These are phyloP conservation scores for Medicago lupulina DNA, from an alignment of 306 rosid genomes.

Conservation along the genomic window DNA sequence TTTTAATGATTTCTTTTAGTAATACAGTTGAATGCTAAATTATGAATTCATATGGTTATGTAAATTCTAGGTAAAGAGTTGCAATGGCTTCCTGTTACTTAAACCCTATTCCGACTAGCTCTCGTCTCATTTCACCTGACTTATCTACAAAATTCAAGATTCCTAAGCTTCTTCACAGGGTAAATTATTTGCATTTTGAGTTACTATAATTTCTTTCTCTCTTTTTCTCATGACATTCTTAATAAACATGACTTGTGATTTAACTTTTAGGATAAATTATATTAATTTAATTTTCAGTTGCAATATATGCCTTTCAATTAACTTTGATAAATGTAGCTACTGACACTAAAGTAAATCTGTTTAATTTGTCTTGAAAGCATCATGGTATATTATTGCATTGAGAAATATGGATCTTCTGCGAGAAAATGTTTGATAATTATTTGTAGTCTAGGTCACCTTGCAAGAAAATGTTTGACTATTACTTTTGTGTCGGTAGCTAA, in stretches of 20 bases:
- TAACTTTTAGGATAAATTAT: too few species aligned
- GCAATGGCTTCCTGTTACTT: constrained; percentile 65
- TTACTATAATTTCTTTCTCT: background rate
- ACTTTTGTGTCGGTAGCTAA: too few species aligned
- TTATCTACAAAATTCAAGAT: constrained; percentile 50
- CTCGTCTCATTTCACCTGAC: constrained; percentile 50
- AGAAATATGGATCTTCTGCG: background rate
- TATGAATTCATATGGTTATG: constrained; percentile 29
- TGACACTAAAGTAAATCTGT: background rate
- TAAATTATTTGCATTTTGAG: constrained; percentile 38
- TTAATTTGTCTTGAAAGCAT: background rate
- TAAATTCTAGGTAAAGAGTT: constrained; percentile 45
- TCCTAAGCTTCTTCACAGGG: constrained; percentile 63
- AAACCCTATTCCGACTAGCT: constrained; percentile 51
- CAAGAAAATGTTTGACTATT: too few species aligned
- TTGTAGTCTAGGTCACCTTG: too few species aligned
- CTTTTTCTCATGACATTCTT: constrained; percentile 4
- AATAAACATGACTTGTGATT: background rate
- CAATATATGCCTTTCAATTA: constrained; percentile 4
- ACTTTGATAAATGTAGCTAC: constrained; percentile 11
- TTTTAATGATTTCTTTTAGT: constrained; percentile 15
- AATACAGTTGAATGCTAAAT: background rate
- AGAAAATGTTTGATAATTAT: background rate
- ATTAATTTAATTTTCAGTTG: background rate
- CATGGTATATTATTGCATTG: constrained; percentile 7